phyloP scores from a whole-genome alignment of 1,284 basidiomycete species.

The Exobasidium rhododendri region DNA sequence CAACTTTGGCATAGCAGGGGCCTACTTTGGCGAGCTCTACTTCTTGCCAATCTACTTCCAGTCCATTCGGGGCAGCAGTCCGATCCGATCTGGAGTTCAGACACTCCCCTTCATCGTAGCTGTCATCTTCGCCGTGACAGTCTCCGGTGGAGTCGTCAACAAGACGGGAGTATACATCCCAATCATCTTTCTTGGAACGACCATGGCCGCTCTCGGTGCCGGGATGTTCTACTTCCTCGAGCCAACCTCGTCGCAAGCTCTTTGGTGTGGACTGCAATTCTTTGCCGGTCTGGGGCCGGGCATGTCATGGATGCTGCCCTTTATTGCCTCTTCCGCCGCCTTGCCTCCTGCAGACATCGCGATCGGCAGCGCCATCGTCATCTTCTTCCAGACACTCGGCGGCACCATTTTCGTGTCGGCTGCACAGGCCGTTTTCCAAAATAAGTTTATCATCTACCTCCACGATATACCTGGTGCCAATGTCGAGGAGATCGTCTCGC shows the following conservation, averaged over 20 bases:
- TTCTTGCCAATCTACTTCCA: conserved; percentile 42
- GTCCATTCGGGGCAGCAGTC: conserved; percentile 26
- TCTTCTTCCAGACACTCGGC: conserved; percentile 33
- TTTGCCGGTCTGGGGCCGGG: conserved; percentile 29
- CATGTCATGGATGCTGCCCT: conserved; percentile 31
- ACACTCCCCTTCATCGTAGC: conserved; percentile 44
- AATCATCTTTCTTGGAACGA: conserved; percentile 25
- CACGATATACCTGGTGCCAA: conserved; percentile 20
- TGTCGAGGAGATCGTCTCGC: conserved; percentile 19
- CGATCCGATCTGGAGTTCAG: conserved; percentile 47
- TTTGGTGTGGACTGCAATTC: conserved; percentile 31
- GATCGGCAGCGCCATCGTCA: conserved; percentile 30
- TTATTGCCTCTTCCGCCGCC: conserved; percentile 25
- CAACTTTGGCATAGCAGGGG: conserved; percentile 31
- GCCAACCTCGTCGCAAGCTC: conserved; percentile 20
- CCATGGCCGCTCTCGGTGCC: conserved; percentile 23
- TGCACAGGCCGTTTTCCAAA: conserved; percentile 32
- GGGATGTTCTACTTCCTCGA: conserved; percentile 26
- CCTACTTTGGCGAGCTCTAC: conserved; percentile 30
- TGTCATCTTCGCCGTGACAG: conserved; percentile 37
- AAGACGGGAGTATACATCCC: conserved; percentile 38
- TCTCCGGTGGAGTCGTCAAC: conserved; percentile 35
- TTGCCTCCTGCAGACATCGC: conserved; percentile 27
- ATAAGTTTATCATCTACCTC: conserved; percentile 28
- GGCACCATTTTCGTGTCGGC: conserved; percentile 29